Evolutionary conservation across 2,329 filamentous ascomycete genomes (phyloP), one percentile per base, ranked within the genome.

Genomic region (Rugonectria rugulosa): DNA sequence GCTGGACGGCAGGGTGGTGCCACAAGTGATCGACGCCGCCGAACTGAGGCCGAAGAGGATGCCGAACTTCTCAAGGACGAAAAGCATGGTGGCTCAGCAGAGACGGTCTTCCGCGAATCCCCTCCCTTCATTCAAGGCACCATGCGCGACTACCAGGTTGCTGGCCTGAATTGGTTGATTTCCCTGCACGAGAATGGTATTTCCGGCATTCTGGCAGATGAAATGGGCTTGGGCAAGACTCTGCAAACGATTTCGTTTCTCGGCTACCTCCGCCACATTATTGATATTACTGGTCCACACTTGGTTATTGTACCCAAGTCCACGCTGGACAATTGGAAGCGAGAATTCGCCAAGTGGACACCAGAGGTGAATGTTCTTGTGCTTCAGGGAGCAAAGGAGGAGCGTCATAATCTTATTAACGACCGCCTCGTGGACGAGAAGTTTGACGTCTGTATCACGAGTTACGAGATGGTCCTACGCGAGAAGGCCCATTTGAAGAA

Each of bases 151-250:
- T 99, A 99, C 75, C 95, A 99, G 74, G 82, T 99, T 65, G 90
- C 91, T 27, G 95, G 95, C 63, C 81, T 99, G 64, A 99, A 99
- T 74, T 99, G 95, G 95, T 84, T 99, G 40, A 92, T 99, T 65
- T 98, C 93, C 11, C 83, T 99, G 6, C 95, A 99, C 69, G 95
- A 99, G 75, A 99, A 99, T 69, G 95, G 95, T 79, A 99, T 99
- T 64, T 98, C 94, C 17, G 95, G 95, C 65, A 99, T 99, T 61
- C 80, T 99, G 44, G 95, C 95, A 58, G 95, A 99, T 70, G 95
- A 99, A 77, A 99, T 99, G 95, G 95, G 95, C 75, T 82, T 99
- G 17, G 95, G 95, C 68, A 99, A 99, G 81, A 99, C 95, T 1
- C 77, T 99, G 23, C 95, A 99, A 76, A 99, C 95, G 1, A 99